Evolutionary conservation across 1,284 basidiomycete genomes (phyloP).

Genomic region (Waitea zeae): DNA sequence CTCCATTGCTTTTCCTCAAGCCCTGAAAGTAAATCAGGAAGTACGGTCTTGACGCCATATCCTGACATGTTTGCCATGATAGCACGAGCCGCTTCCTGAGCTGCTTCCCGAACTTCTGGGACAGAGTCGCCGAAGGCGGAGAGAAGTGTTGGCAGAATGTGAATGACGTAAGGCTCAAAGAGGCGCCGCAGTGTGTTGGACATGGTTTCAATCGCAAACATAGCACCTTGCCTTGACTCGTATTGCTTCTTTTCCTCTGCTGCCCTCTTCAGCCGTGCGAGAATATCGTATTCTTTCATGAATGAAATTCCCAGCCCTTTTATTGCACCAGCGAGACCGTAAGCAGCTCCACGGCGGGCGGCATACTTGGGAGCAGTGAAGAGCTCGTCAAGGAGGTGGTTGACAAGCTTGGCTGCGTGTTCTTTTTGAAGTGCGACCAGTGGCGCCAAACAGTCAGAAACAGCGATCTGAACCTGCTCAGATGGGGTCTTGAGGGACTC

Average conservation of each 20-base stretch:
- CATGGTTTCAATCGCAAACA: slow-evolving; percentile 92
- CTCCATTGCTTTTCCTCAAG: slow-evolving; percentile 99
- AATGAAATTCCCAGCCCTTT: slow-evolving; percentile 79
- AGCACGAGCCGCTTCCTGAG: slow-evolving; percentile 81
- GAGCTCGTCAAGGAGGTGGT: slow-evolving; percentile 63
- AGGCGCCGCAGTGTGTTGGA: slow-evolving; percentile 73
- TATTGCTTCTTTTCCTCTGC: slow-evolving; percentile 83
- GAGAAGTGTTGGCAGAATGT: slow-evolving; percentile 77
- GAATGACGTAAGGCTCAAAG: slow-evolving; percentile 91
- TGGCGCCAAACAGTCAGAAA: slow-evolving; percentile 87
- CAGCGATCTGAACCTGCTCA: slow-evolving; percentile 93
- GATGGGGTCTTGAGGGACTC: slow-evolving; percentile 89
- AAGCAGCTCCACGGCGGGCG: slow-evolving; percentile 84
- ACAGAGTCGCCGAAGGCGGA: slow-evolving; percentile 82
- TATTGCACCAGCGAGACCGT: slow-evolving; percentile 87
- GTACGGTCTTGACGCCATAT: slow-evolving; percentile 88
- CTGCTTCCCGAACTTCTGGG: slow-evolving; percentile 87
- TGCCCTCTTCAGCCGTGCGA: slow-evolving; percentile 59
- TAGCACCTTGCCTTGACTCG: slow-evolving; percentile 82
- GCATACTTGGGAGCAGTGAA: slow-evolving; percentile 79
- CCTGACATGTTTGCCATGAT: slow-evolving; percentile 96
- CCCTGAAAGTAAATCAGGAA: slow-evolving; percentile 81
- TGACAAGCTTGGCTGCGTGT: slow-evolving; percentile 53
- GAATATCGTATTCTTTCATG: slow-evolving; percentile 74
- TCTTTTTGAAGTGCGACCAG: slow-evolving; percentile 62